These are phyloP conservation scores for Gonapodya sp. DNA, from an alignment of 192 early-diverging fungal genomes.

Conservation along the genomic window DNA sequence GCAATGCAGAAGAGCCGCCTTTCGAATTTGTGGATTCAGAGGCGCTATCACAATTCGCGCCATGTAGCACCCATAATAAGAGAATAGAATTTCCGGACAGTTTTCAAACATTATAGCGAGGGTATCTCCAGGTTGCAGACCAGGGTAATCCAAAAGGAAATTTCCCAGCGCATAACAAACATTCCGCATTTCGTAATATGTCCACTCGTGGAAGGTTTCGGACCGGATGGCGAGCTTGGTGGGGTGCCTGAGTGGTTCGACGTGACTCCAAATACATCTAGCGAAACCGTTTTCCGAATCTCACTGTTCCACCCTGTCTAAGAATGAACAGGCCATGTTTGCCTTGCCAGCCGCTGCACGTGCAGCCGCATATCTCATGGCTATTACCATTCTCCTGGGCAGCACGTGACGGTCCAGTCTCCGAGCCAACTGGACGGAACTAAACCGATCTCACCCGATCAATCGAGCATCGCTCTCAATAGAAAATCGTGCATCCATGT, in stretches of 20 bases:
- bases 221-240: not conserved
- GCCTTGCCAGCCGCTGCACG: not conserved
- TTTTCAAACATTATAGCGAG: not conserved
- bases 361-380: not conserved
- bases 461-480: not conserved
- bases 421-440: too few species aligned
- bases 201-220: not conserved
- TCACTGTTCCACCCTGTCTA: not conserved
- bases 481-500: not conserved
- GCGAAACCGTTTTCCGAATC: too few species aligned
- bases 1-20: not conserved
- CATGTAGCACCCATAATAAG: not conserved
- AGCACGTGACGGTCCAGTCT: too few species aligned
- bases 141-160: not conserved
- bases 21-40: not conserved
- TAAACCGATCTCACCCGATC: not conserved
- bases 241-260: slow-evolving; percentile 8
- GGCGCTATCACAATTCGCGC: not conserved
- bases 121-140: not conserved
- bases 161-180: not conserved
- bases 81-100: not conserved
- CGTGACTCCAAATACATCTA: too few species aligned
- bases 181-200: not conserved
- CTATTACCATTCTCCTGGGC: not conserved
- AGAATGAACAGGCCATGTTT: not conserved